Conservation (phyloP, 768 basidiomycete species). For the Dioszegia hungarica region DNA sequence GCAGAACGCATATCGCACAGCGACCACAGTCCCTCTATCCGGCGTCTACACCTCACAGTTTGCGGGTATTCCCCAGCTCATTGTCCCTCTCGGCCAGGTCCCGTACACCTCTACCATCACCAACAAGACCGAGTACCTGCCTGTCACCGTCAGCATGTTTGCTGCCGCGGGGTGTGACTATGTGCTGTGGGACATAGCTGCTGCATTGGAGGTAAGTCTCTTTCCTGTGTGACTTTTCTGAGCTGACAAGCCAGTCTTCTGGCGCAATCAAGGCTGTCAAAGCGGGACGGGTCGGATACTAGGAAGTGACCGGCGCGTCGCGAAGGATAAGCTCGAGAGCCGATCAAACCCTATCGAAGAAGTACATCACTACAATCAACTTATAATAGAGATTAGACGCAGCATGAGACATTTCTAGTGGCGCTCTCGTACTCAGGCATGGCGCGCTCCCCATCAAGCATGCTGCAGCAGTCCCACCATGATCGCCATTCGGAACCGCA, state of each 20-base stretch:
- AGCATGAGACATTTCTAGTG: too few relatives aligned
- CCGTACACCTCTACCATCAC: constrained; percentile 34
- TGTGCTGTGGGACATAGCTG: constrained; percentile 35
- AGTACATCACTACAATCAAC: too few relatives aligned
- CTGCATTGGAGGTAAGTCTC: constrained; percentile 28
- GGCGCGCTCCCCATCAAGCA: too few relatives aligned
- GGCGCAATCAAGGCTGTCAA: background rate
- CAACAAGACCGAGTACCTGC: constrained; percentile 34
- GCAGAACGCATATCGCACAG: constrained; percentile 10
- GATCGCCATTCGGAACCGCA: too few relatives aligned
- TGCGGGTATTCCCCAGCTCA: constrained; percentile 29
- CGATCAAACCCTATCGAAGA: too few relatives aligned
- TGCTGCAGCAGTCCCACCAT: too few relatives aligned
- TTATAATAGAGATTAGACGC: too few relatives aligned
- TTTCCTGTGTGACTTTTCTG: background rate
- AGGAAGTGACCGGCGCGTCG: background rate
- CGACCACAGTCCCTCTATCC: constrained; percentile 11
- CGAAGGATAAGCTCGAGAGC: too few relatives aligned
- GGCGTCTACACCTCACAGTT: constrained; percentile 11
- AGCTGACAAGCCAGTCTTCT: background rate
- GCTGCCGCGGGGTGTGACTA: constrained; percentile 40
- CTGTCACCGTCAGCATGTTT: constrained; percentile 32
- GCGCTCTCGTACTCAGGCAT: too few relatives aligned
- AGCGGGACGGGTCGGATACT: background rate
- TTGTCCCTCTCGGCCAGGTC: constrained; percentile 31